Percentiles rank a stretch among this genome's conserved stretches.
phyloP scores from a whole-genome alignment of 371 early-diverging fungal species.

The Rhizopus arrhizus region DNA sequence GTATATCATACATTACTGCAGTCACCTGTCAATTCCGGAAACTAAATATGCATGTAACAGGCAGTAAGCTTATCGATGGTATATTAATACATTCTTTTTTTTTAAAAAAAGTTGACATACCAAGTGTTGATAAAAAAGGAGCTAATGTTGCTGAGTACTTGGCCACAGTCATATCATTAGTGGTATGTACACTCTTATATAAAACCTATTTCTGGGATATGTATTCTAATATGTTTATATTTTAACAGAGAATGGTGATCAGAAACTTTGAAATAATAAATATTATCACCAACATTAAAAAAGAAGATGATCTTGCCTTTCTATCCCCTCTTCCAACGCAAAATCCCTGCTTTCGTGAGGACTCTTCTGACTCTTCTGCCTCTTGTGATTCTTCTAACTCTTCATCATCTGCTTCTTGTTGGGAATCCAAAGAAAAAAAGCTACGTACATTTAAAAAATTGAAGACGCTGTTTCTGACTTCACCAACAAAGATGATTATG shows the following conservation, averaged over 20 bases:
- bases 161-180: conserved; percentile 4
- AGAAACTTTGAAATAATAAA: conserved; percentile 11
- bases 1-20: conserved; percentile 6
- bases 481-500: conserved; percentile 3
- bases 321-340: conserved; percentile 1
- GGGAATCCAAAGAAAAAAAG: conserved; percentile 5
- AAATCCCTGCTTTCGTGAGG: conserved; percentile 1
- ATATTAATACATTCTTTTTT: conserved; percentile 6
- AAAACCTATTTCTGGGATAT: conserved; percentile 2
- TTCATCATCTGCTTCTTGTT: conserved; percentile 2
- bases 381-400: no score
- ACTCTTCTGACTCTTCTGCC: conserved; percentile 1
- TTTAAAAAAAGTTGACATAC: conserved; percentile 5
- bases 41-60: conserved; percentile 6
- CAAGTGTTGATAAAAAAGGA: conserved; percentile 6
- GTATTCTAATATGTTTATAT: conserved; percentile 5
- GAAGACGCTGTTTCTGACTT: conserved; percentile 1
- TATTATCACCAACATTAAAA: conserved; percentile 5
- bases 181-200: conserved; percentile 1
- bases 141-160: conserved; percentile 2
- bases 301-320: conserved; percentile 7
- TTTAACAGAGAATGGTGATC: conserved; percentile 6
- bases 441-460: conserved; percentile 1
- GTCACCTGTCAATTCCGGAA: conserved; percentile 5
- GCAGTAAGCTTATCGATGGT: conserved; percentile 6